phyloP scores from a whole-genome alignment of 805 yeast genomes.

The Priceomyces melissophilus region DNA sequence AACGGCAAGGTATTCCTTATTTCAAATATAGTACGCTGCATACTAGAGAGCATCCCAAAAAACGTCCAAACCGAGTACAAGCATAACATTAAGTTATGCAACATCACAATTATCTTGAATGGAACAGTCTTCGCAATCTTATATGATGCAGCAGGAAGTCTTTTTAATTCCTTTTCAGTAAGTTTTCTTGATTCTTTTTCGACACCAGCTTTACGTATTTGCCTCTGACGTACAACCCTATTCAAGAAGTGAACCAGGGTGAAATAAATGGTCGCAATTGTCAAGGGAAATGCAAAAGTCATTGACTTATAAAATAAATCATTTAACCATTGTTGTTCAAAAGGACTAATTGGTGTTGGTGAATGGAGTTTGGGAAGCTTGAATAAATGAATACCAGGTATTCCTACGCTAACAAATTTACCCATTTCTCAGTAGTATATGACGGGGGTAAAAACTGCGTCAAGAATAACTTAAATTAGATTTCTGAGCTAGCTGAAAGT shows the following conservation, averaged over 20 bases:
- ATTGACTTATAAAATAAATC: conserved; percentile 39
- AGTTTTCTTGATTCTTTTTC: conserved; percentile 13
- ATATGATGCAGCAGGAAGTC: conserved; percentile 53
- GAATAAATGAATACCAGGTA: conserved; percentile 32
- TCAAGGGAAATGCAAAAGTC: conserved; percentile 51
- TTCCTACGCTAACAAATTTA: conserved; percentile 28
- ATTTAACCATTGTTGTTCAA: conserved; percentile 26
- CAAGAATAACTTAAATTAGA: no score
- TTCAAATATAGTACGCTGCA: conserved; percentile 35
- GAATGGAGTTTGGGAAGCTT: conserved; percentile 26
- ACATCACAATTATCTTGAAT: conserved; percentile 54
- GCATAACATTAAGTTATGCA: conserved; percentile 62
- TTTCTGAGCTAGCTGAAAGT: no score
- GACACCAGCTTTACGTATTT: conserved; percentile 28
- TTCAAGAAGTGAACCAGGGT: conserved; percentile 54
- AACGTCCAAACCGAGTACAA: conserved; percentile 71
- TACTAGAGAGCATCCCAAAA: conserved; percentile 56
- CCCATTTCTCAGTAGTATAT: conserved; percentile 6
- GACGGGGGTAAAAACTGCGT: no score
- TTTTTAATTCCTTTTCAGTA: conserved; percentile 22
- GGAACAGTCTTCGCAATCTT: conserved; percentile 38
- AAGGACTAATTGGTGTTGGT: conserved; percentile 34
- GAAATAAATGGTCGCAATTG: conserved; percentile 58
- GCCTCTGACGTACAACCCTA: conserved; percentile 45
- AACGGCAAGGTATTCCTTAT: background rate